Base-by-base conservation (phyloP, 2,329 filamentous ascomycete genomes). In the Mariannaea sp. region DNA sequence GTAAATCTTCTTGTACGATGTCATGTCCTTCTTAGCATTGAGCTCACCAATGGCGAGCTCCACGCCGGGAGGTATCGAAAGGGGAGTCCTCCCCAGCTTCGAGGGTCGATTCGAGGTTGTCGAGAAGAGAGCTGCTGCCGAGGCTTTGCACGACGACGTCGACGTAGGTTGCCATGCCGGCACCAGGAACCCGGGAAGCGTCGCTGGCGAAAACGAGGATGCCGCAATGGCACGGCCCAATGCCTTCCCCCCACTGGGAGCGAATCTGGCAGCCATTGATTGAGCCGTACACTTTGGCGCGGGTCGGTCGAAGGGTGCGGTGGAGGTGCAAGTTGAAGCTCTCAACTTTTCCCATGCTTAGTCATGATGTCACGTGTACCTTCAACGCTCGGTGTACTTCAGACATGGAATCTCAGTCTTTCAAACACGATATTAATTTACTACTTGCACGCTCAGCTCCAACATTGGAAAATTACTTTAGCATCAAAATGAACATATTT, bases 21-120 rank as follows among this genome's bases (percentile, higher is more conserved):
- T 85, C 48, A 77, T 75, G 57, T 82, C 79, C 60, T 73, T 78
- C 67, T 77, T 76, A 24, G 78, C 66, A 47, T 71, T 74, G 4
- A 86, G 82, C 55, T 91, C 82, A 56, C 88, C 81, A 53, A 92
- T 75, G 9, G 83, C 76, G 35, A 99, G 79, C 45, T 88, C 88
- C 52, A 99, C 94, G 58, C 90, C 89, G 0, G 89, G 87, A 1
- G 93, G 93, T 26, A 96, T 80, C 49, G 90, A 86, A 47, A 96
- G 82, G 19, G 89, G 83, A 55, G 89, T 89, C 64, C 85, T 82
- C 65, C 94, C 94, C 58, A 99, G 88, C 79, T 97, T 94, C 38
- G 93, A 97, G 53, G 79, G 75, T 63, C 80, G 79, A 69, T 75
- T 73, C 47, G 84, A 70, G 36, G 90, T 88, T 35, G 85, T 86